Evolutionary conservation across 1,139 yeast genomes (phyloP).

Genomic region (Candida mesenterica): DNA sequence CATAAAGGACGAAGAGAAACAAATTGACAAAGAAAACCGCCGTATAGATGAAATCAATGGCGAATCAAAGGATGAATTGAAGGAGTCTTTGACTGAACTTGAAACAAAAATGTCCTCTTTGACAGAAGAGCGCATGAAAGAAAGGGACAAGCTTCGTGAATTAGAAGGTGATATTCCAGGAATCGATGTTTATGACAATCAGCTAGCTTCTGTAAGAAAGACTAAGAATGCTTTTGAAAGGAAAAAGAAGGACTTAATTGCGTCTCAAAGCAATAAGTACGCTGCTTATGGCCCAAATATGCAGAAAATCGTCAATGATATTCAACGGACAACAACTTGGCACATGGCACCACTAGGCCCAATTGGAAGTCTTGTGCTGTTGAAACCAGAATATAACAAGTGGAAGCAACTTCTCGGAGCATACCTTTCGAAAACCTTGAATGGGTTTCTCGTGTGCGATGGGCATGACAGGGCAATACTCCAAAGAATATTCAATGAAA

Average conservation of each 20-base stretch:
- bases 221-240: conserved; percentile 7
- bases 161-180: conserved; percentile 1
- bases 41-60: conserved; percentile 41
- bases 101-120: conserved; percentile 14
- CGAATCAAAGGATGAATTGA: conserved; percentile 34
- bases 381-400: conserved; percentile 52
- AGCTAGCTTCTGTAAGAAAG: conserved; percentile 5
- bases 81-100: conserved; percentile 14
- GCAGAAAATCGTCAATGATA: conserved; percentile 38
- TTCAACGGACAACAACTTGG: conserved; percentile 40
- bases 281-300: conserved; percentile 50
- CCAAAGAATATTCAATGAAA: conserved; percentile 37
- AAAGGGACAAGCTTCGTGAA: neutral
- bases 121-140: conserved; percentile 12
- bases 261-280: conserved; percentile 7
- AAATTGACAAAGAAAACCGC: conserved; percentile 28
- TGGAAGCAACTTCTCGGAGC: conserved; percentile 69
- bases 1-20: conserved; percentile 20
- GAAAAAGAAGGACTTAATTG: conserved; percentile 17
- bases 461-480: conserved; percentile 59
- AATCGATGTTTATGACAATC: conserved; percentile 1
- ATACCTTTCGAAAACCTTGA: conserved; percentile 43
- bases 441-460: conserved; percentile 66
- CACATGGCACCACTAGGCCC: conserved; percentile 76
- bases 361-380: conserved; percentile 58